Base-by-base conservation (phyloP, 305 asterid species). In the Fraxinus nigra region DNA sequence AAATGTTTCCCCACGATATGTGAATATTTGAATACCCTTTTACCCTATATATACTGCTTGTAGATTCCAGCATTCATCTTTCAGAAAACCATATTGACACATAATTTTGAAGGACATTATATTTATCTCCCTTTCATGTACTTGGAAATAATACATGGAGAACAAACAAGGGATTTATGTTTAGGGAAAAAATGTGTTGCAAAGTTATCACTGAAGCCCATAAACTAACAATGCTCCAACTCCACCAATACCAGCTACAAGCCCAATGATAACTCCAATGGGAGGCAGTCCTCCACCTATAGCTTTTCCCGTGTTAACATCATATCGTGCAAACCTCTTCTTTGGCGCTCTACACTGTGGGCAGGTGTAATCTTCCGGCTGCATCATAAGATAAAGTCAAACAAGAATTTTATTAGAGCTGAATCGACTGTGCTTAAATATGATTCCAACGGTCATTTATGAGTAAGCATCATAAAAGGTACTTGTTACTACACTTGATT, bases 331-430 rank as follows among this genome's bases (percentile, higher is more conserved):
- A 85, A 95, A 94, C 87, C 98, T 94, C 94, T 95, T 95, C 92
- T 94, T 95, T 22, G 99, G 98, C 10, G 99, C 99, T 83, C 87
- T 85, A 84, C 99, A 95, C 22, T 95, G 98, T 8, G 98, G 97
- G 88, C 99, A 95, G 8, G 89, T 87, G 35, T 95, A 95, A 16
- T 88, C 98, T 1, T 93, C 98, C 83, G 92, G 90, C 98, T 94
- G 88, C 89, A 85, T n/a, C 18, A 3, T 13, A 43, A 0, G n/a
- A 56, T 32, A 7, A 34, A 75, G 16, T 13, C 51, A 34, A 83
- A 22, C 28, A 8, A 65, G 65, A 34, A 75, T 61, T 35, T 22
- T 63, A 24, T 28, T 54, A 48, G 40, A 59, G 40, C 7, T 35
- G 38, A 61, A 22, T 61, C 8, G 30, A 22, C 70, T 61, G 13